A percentile compares a stretch with the other conserved stretches of the same genome.
Conservation (phyloP, 2,329 filamentous ascomycete genomes). For the Claviceps sp. region DNA sequence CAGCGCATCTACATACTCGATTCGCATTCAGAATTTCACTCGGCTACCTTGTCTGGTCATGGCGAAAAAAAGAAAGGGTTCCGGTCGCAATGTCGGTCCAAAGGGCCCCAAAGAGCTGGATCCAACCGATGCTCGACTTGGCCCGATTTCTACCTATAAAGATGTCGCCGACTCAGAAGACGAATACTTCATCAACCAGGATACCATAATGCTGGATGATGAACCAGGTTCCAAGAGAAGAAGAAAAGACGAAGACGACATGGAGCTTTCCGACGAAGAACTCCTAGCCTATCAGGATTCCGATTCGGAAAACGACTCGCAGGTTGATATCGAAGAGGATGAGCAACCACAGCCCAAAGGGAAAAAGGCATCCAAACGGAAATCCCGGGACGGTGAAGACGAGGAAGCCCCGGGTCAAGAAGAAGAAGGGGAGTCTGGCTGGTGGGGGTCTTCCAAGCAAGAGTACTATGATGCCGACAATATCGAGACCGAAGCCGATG, state of each 20-base stretch:
- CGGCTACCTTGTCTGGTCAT: slow-evolving; percentile 23
- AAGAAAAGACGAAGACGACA: slow-evolving; percentile 56
- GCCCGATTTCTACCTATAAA: slow-evolving; percentile 50
- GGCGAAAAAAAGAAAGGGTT: slow-evolving; percentile 60
- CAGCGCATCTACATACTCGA: background rate
- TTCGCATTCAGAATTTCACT: background rate
- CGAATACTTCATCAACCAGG: slow-evolving; percentile 77
- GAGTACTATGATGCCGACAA: slow-evolving; percentile 89
- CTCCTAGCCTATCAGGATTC: slow-evolving; percentile 36
- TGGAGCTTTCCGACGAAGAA: slow-evolving; percentile 51
- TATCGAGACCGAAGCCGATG: slow-evolving; percentile 50
- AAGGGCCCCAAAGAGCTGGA: slow-evolving; percentile 42
- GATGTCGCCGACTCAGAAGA: slow-evolving; percentile 91
- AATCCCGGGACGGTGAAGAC: slow-evolving; percentile 20
- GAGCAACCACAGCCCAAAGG: slow-evolving; percentile 2
- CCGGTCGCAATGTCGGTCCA: slow-evolving; percentile 30
- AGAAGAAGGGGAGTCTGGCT: slow-evolving; percentile 49
- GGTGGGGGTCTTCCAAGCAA: slow-evolving; percentile 77
- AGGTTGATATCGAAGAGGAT: slow-evolving; percentile 17
- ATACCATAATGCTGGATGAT: slow-evolving; percentile 78
- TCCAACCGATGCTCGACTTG: slow-evolving; percentile 46
- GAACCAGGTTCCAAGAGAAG: slow-evolving; percentile 65
- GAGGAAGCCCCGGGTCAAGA: slow-evolving; percentile 44
- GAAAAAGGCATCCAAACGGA: slow-evolving; percentile 18
- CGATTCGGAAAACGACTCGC: slow-evolving; percentile 29